A percentile compares a stretch with the other conserved stretches of the same genome.
These are phyloP conservation scores for Coffea eugenioides DNA, from an alignment of 257 asterid species.

Conservation along the genomic window DNA sequence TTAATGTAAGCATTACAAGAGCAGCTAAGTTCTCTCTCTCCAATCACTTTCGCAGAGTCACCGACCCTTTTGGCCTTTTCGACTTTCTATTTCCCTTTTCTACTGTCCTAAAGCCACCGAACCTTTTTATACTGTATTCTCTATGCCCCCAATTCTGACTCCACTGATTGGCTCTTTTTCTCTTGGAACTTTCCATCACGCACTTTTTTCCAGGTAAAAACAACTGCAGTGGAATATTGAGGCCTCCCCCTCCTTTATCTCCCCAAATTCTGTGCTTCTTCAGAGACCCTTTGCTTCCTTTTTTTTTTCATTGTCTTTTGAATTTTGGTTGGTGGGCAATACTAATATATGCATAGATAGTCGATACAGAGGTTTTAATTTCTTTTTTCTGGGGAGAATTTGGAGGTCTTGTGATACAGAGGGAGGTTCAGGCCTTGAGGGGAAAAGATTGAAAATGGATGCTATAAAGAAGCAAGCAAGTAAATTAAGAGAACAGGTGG, in stretches of 20 bases:
- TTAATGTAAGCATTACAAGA: too few relatives aligned
- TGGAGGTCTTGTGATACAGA: not conserved
- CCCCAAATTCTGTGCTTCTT: not conserved
- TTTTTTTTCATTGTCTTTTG: too few relatives aligned
- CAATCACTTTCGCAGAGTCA: too few relatives aligned
- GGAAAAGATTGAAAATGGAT: slow-evolving; percentile 45
- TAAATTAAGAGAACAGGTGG: slow-evolving; percentile 91
- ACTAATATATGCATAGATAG: not conserved
- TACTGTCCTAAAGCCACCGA: not conserved
- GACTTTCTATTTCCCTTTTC: too few relatives aligned
- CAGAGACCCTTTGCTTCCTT: not conserved
- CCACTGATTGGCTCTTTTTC: not conserved
- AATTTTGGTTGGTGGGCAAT: too few relatives aligned
- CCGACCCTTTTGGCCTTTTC: too few relatives aligned
- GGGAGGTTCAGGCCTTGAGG: not conserved
- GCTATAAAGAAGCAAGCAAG: slow-evolving; percentile 94
- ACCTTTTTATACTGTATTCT: not conserved
- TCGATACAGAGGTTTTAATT: not conserved
- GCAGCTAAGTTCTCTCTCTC: too few relatives aligned
- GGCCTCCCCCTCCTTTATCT: not conserved
- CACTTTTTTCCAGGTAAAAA: not conserved
- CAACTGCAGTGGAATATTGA: not conserved
- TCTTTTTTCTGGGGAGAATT: not conserved
- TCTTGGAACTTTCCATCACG: not conserved
- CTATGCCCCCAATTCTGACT: not conserved